These are phyloP conservation scores for Solanum piurae DNA, from an alignment of 257 asterid species.

Conservation along the genomic window DNA sequence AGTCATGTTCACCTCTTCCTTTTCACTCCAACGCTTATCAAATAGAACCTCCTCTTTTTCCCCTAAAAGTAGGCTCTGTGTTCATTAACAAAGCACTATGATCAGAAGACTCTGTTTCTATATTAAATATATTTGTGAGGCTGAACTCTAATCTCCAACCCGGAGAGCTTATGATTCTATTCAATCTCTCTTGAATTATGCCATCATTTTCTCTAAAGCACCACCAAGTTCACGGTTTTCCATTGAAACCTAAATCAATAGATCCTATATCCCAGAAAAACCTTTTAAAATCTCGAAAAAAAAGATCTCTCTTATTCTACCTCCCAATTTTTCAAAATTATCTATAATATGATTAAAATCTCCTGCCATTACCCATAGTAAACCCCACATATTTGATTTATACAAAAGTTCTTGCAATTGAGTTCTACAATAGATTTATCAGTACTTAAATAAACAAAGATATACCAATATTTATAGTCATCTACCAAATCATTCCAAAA, in stretches of 20 bases:
- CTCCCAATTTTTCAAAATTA: no score
- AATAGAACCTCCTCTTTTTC: no score
- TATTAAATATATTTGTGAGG: no score
- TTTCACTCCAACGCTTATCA: background rate
- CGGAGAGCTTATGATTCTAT: no score
- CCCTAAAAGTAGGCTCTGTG: background rate
- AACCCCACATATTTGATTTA: background rate
- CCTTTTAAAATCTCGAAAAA: no score
- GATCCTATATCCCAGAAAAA: background rate
- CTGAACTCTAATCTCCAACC: no score
- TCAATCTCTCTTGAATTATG: background rate
- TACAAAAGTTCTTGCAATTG: background rate
- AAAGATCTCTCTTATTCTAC: background rate
- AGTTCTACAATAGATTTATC: background rate
- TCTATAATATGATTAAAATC: background rate
- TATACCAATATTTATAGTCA: background rate
- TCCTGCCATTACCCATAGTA: background rate
- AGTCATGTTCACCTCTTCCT: no score
- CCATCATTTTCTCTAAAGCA: background rate
- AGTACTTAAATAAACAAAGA: no score
- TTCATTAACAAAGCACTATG: background rate
- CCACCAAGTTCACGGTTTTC: background rate
- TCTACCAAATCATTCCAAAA: background rate
- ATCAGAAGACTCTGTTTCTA: no score
- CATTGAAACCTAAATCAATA: no score